Base-by-base conservation (phyloP, 2,329 filamentous ascomycete genomes). In the Pseudogymnoascus sp. region DNA sequence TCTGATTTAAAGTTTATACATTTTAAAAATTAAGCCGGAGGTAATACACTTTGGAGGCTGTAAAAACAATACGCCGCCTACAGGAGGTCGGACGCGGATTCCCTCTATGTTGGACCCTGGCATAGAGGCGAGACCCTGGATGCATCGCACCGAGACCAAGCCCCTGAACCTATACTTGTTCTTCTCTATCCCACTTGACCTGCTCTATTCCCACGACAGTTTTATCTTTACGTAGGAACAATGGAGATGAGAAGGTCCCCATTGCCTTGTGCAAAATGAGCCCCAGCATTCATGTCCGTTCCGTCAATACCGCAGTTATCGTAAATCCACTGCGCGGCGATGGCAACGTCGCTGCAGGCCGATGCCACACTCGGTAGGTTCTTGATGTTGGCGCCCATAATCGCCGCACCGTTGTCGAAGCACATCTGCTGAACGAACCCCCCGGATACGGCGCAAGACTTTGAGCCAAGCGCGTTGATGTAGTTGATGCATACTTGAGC, bases 341-440 rank as follows among this genome's bases (percentile, higher is more conserved):
- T 50, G 25, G 43, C 43, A 6, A 50, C 43, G 43, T 50, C 43
- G 43, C 43, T 30, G 14, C 43, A 50, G 25, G 43, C 30, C 25
- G 43, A 50, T 18, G 8, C 4, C 9, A 50, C 43, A 4, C 14
- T 50, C 25, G 43, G 25, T 18, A 30, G 8, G 43, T 50, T 50
- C n/a, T 50, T 50, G 43, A 50, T 30, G 43, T 50, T 50, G 43
- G 43, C 43, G 43, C 43, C 43, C 43, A 30, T 30, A 30, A 50
- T 50, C 25, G 25, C 16, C 25, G 25, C 43, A 25, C 25, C 43
- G 1, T 33, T 9, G 43, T 30, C 43, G 25, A 25, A 30, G 43
- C 43, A 50, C 43, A 50, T 50, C 14, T 18, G 14, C 43, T 50
- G 43, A 4, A 50, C 43, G 16, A 50, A 50, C 3, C 9, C 30